These are phyloP conservation scores for Candida khao-thaluensis DNA, from an alignment of 805 yeast species.

Conservation along the genomic window DNA sequence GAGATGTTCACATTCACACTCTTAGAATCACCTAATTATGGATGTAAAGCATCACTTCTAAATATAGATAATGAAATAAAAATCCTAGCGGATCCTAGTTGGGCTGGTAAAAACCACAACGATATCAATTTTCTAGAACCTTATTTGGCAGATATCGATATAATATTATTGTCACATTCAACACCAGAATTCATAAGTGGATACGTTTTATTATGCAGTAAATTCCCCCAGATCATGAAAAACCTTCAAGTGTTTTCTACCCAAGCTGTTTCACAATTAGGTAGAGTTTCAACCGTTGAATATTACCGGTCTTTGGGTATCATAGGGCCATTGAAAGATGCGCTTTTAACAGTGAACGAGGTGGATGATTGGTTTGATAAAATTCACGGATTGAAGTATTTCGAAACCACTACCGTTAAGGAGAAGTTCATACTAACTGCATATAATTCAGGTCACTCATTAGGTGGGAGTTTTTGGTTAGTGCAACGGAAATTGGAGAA, in stretches of 20 bases:
- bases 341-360: conserved; percentile 63
- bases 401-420: conserved; percentile 67
- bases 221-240: conserved; percentile 54
- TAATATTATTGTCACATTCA: conserved; percentile 83
- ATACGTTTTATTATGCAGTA: conserved; percentile 60
- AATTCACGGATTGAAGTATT: conserved; percentile 67
- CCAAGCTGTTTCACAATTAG: conserved; percentile 83
- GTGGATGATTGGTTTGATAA: conserved; percentile 79
- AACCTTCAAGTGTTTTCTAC: conserved; percentile 82
- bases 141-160: conserved; percentile 48
- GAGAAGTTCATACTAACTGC: conserved; percentile 73
- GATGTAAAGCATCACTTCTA: conserved; percentile 47
- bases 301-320: conserved; percentile 70
- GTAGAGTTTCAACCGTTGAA: conserved; percentile 83
- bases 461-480: conserved; percentile 93
- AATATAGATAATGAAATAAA: conserved; percentile 55
- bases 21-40: conserved; percentile 26
- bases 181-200: conserved; percentile 80
- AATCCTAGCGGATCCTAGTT: conserved; percentile 70
- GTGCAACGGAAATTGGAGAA: conserved; percentile 72
- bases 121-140: conserved; percentile 35
- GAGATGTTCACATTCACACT: conserved; percentile 42
- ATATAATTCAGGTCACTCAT: conserved; percentile 84
- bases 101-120: conserved; percentile 54
- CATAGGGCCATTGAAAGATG: conserved; percentile 64